Conservation (phyloP, 2,329 filamentous ascomycete species). For the Tolypocladium sp. region DNA sequence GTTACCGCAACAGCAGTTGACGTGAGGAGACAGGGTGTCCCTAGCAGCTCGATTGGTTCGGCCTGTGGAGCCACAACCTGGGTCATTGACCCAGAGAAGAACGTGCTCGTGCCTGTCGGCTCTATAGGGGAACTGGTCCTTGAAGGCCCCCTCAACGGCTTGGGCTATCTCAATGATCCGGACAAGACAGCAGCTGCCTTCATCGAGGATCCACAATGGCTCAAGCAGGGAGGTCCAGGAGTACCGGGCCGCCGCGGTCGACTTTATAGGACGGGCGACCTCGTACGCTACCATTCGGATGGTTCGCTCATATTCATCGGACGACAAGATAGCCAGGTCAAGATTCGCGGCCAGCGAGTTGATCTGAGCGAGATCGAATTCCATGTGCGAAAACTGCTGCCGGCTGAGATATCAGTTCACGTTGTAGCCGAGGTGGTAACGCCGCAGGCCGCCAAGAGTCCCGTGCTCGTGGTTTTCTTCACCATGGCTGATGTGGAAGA, state of each 20-base stretch:
- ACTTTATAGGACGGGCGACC: not conserved
- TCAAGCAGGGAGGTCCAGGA: not conserved
- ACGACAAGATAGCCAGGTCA: not conserved
- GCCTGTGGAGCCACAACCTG: not conserved
- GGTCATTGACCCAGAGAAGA: not conserved
- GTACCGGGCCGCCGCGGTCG: not conserved
- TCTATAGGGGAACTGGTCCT: not conserved
- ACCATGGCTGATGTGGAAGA: not conserved
- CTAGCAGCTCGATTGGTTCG: not conserved
- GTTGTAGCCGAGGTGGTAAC: not conserved
- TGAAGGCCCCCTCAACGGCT: not conserved
- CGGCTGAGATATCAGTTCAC: not conserved
- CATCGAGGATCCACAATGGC: not conserved
- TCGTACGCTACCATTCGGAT: not conserved
- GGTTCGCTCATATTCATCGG: not conserved
- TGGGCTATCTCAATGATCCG: not conserved
- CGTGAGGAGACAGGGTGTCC: not conserved
- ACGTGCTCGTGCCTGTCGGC: not conserved
- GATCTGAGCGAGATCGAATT: not conserved
- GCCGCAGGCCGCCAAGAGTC: not conserved
- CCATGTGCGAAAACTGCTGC: not conserved
- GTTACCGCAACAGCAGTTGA: not conserved
- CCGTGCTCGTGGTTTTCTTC: not conserved
- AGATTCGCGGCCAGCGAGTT: not conserved
- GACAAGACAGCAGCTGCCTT: not conserved